Evolutionary conservation across 495 filamentous ascomycete species (phyloP).

Genomic region (Annulohypoxylon nitens): DNA sequence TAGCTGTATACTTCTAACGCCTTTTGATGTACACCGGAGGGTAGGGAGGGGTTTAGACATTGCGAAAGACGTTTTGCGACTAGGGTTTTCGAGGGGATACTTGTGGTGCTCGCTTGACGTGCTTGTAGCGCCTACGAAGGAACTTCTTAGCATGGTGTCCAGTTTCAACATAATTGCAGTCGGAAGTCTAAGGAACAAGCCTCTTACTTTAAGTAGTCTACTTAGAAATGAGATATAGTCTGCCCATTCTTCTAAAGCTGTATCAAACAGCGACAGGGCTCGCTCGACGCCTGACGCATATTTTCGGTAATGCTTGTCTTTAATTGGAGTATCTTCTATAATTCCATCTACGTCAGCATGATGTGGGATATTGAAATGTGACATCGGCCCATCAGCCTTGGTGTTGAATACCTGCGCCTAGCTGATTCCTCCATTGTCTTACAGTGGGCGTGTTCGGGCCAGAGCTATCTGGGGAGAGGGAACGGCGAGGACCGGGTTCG

Average conservation of each 20-base stretch:
- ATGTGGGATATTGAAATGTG: not conserved
- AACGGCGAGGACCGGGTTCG: conserved; percentile 74
- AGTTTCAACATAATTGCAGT: not conserved
- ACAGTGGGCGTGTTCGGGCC: conserved; percentile 77
- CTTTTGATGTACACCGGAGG: conserved; percentile 98
- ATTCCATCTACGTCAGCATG: conserved; percentile 38
- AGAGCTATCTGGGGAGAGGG: conserved; percentile 81
- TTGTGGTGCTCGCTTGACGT: conserved; percentile 75
- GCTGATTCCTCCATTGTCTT: conserved; percentile 69
- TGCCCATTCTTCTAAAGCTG: conserved; percentile 95
- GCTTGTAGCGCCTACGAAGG: conserved; percentile 82
- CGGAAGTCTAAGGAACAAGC: not conserved
- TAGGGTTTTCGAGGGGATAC: conserved; percentile 84
- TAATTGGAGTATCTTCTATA: conserved; percentile 74
- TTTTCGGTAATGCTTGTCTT: conserved; percentile 91
- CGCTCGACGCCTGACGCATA: conserved; percentile 92
- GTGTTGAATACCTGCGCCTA: conserved; percentile 59
- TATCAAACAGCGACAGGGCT: conserved; percentile 91
- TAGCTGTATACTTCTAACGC: conserved; percentile 92
- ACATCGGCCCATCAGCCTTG: not conserved
- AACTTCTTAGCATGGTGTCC: conserved; percentile 29
- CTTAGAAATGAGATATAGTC: conserved; percentile 98
- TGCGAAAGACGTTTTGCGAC: conserved; percentile 94
- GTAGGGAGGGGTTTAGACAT: conserved; percentile 91
- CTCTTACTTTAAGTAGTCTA: conserved; percentile 83